Evolutionary conservation across 768 basidiomycete species (phyloP).

Genomic region (Tulasnella sp.): DNA sequence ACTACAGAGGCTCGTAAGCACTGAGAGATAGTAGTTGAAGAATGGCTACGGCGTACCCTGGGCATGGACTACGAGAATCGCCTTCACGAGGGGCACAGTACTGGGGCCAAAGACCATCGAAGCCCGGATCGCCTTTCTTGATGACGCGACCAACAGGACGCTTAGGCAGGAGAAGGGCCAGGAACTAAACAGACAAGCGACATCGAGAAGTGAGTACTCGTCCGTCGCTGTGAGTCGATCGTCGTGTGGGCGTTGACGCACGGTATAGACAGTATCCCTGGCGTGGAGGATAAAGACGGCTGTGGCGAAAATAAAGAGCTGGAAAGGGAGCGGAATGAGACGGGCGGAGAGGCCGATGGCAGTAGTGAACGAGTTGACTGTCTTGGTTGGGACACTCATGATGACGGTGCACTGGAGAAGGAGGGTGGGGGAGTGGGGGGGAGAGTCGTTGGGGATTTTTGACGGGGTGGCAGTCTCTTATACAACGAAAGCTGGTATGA

Average conservation of each 20-base stretch:
- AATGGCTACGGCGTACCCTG: constrained; percentile 47
- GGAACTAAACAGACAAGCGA: not conserved
- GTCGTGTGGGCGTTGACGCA: not conserved
- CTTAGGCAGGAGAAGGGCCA: constrained; percentile 24
- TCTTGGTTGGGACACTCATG: not conserved
- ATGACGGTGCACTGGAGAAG: not conserved
- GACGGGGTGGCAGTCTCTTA: not conserved
- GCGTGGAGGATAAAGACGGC: not conserved
- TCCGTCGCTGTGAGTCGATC: not conserved
- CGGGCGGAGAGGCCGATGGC: not conserved
- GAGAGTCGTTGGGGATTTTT: not conserved
- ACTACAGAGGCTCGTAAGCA: not conserved
- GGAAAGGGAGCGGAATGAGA: not conserved
- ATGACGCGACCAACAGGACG: constrained; percentile 29
- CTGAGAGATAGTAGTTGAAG: not conserved
- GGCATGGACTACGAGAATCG: constrained; percentile 74
- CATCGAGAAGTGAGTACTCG: not conserved
- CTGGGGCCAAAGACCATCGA: constrained; percentile 46
- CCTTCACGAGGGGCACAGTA: constrained; percentile 58
- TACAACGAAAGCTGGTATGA: no score
- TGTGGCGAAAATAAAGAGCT: not conserved
- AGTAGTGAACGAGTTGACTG: constrained; percentile 7
- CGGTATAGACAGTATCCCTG: constrained; percentile 6
- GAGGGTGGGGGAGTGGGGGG: not conserved
- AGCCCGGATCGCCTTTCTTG: constrained; percentile 26